These are phyloP conservation scores for Geotrichum australiense DNA, from an alignment of 1,139 yeast species.

Conservation along the genomic window DNA sequence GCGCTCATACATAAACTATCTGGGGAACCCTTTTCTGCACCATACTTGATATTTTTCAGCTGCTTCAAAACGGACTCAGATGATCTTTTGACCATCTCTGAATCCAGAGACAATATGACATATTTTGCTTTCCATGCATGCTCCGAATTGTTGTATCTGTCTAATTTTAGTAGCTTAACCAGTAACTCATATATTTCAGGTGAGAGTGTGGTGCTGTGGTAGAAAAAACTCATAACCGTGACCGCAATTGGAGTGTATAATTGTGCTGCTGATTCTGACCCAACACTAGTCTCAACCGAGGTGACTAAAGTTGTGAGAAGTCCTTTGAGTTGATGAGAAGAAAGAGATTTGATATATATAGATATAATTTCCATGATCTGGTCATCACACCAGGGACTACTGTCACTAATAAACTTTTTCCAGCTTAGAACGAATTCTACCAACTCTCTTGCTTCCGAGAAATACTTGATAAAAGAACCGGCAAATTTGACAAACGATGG, in stretches of 20 bases:
- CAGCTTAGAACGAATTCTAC: slow-evolving; percentile 15
- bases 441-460: slow-evolving; percentile 18
- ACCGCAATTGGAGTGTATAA: slow-evolving; percentile 14
- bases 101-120: slow-evolving; percentile 17
- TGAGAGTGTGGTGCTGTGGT: slow-evolving; percentile 14
- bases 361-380: slow-evolving; percentile 18
- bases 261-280: slow-evolving; percentile 12
- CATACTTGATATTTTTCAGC: slow-evolving; percentile 14
- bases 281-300: slow-evolving; percentile 4
- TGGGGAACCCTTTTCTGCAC: slow-evolving; percentile 10
- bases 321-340: slow-evolving; percentile 21
- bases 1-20: slow-evolving; percentile 19
- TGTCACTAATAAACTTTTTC: slow-evolving; percentile 13
- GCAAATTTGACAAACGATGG: slow-evolving; percentile 13
- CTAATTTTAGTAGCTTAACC: slow-evolving; percentile 8
- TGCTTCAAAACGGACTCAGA: slow-evolving; percentile 14
- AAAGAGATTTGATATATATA: slow-evolving; percentile 19
- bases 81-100: slow-evolving; percentile 18
- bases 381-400: slow-evolving; percentile 20
- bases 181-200: slow-evolving; percentile 10
- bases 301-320: slow-evolving; percentile 15
- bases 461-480: slow-evolving; percentile 16
- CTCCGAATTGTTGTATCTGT: slow-evolving; percentile 5
- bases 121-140: slow-evolving; percentile 19
- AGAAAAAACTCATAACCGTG: slow-evolving; percentile 17